Evolutionary conservation across 176 grass and related monocot species (phyloP).

Genomic region (Thalia dealbata): DNA sequence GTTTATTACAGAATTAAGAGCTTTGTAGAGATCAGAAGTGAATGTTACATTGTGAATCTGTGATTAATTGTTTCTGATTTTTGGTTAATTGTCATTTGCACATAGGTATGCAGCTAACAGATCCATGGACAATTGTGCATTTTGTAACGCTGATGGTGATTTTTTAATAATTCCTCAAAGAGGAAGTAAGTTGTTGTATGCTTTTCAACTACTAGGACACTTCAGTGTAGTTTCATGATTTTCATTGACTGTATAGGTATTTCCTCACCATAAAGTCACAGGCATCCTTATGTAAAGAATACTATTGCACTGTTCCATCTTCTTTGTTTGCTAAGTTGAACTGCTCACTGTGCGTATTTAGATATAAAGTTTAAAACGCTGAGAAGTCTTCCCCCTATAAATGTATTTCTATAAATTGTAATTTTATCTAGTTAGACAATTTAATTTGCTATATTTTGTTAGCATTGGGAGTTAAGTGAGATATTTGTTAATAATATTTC

Average conservation of each 20-base stretch:
- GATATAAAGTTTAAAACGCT: not conserved
- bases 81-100: not conserved
- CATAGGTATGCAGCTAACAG: conserved; percentile 81
- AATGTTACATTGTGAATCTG: not conserved
- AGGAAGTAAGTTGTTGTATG: conserved; percentile 44
- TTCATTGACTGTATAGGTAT: not conserved
- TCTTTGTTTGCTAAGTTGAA: not conserved
- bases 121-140: conserved; percentile 73
- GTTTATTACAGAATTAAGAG: not conserved
- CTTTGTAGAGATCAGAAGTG: not conserved
- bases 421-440: no score
- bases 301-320: not conserved
- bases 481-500: not conserved
- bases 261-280: not conserved
- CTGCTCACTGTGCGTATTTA: not conserved
- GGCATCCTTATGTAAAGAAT: not conserved
- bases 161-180: conserved; percentile 78
- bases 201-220: not conserved
- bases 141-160: conserved; percentile 92
- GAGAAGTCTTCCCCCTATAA: no score
- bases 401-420: no score
- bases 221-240: not conserved
- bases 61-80: not conserved
- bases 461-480: not conserved
- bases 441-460: not conserved